A percentile compares a stretch with the other conserved stretches of the same genome.
Evolutionary conservation across 768 basidiomycete species (phyloP).

Genomic region (Pholiota molesta): DNA sequence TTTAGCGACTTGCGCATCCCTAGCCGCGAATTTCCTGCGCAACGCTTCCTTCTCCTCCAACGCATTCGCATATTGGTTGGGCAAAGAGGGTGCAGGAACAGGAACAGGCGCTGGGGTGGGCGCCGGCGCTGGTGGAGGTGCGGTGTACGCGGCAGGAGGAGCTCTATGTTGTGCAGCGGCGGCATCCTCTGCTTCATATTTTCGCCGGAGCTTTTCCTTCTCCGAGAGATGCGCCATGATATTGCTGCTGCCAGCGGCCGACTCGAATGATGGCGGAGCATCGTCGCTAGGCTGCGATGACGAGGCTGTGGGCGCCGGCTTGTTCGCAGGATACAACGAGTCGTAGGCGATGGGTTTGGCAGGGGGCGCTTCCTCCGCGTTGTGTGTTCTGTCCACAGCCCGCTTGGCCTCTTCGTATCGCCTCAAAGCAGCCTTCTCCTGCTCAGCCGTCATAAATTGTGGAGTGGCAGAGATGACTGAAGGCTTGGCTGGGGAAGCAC

Average conservation of each 20-base stretch:
- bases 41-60: constrained; percentile 59
- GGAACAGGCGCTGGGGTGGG: constrained; percentile 18
- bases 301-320: constrained; percentile 24
- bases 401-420: constrained; percentile 72
- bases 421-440: constrained; percentile 73
- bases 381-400: constrained; percentile 67
- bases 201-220: constrained; percentile 68
- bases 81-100: constrained; percentile 18
- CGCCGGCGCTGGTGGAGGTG: constrained; percentile 27
- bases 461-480: constrained; percentile 33
- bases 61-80: constrained; percentile 31
- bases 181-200: constrained; percentile 70
- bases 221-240: constrained; percentile 51
- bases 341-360: constrained; percentile 61
- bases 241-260: constrained; percentile 37
- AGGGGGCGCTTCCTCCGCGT: constrained; percentile 12
- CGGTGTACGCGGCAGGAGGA: constrained; percentile 5
- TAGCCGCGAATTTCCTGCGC: constrained; percentile 57
- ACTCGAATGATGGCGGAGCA: constrained; percentile 58
- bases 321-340: constrained; percentile 50
- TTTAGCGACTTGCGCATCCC: constrained; percentile 38
- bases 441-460: constrained; percentile 63
- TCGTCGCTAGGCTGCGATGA: constrained; percentile 34
- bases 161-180: constrained; percentile 37
- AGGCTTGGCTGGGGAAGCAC: constrained; percentile 22